Base-by-base conservation (phyloP, 2,329 filamentous ascomycete species). In the Ophiostoma ulmi region DNA sequence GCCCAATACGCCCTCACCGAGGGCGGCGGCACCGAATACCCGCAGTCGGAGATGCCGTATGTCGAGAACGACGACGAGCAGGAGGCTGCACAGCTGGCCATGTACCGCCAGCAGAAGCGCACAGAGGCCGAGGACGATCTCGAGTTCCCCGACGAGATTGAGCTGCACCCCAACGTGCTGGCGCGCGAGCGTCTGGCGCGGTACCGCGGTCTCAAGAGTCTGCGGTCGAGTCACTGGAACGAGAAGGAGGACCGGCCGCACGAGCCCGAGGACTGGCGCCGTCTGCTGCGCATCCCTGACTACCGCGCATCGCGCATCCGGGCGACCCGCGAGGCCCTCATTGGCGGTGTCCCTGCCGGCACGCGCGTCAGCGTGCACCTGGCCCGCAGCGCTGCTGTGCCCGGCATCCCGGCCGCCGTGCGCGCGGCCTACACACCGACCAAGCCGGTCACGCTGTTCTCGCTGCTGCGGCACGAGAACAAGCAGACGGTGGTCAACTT, bases 121-220 rank as follows among this genome's bases (percentile, higher is more conserved):
- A 88, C 89, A 35, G 94, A 97, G 75, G 92, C 89, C 63, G 93
- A 98, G 68, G 94, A 98, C 17, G 95, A 99, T 79, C 87, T 91
- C 70, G 94, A 98, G 79, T 99, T 98, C 79, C 95, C 95, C 0
- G 95, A 99, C 75, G 95, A 99, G 80, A 95, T 99, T 71, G 96
- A 99, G 79, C 83, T 99, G 69, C 92, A 92, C 74, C 95, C 96
- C 0, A 87, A 94, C 69, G 92, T 96, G 3, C 84, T 92, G 64
- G 95, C 95, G 0, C 84, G 92, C 69, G 95, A 99, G 80, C 87
- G 95, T 64, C 82, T 99, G 70, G 88, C 91, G 10, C 88, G 92
- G 72, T 99, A 97, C 80, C 86, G 95, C 77, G 95, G 95, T 61
- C 81, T 99, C 74, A 99, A 98, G 85, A 97, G 91, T 78, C 80